Percentiles rank a stretch among this genome's conserved stretches.
phyloP scores from a whole-genome alignment of 2,329 filamentous ascomycete species.

The Fusarium transvaalense region DNA sequence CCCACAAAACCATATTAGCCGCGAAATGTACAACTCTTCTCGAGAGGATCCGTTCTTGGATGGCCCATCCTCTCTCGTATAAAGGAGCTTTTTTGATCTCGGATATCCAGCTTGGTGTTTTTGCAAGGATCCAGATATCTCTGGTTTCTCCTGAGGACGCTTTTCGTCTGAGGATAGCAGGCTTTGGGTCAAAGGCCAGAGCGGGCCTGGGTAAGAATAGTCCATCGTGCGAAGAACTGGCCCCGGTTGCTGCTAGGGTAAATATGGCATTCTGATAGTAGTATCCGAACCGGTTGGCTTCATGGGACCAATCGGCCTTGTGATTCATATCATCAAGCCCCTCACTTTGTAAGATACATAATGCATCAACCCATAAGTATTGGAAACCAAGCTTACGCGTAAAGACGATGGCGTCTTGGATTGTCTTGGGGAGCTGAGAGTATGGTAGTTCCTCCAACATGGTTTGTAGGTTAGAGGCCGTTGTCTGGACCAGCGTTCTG shows the following conservation, averaged over 20 bases:
- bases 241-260: neutral
- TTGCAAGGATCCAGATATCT: neutral
- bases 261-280: neutral
- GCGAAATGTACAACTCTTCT: neutral
- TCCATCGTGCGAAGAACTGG: neutral
- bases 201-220: neutral
- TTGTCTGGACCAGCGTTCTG: no score
- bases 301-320: neutral
- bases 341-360: neutral
- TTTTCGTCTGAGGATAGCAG: neutral
- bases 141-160: rapidly evolving
- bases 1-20: neutral
- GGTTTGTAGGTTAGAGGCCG: neutral
- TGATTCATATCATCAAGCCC: neutral
- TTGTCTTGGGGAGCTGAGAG: neutral
- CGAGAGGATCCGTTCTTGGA: neutral
- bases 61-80: neutral
- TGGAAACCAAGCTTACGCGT: neutral
- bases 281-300: neutral
- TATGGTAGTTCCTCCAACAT: neutral
- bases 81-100: neutral
- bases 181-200: neutral
- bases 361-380: neutral
- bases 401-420: neutral
- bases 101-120: neutral